A percentile compares a stretch with the other conserved stretches of the same genome.
phyloP scores from a whole-genome alignment of 2,329 filamentous ascomycete genomes.

The Verruconis gallopava region DNA sequence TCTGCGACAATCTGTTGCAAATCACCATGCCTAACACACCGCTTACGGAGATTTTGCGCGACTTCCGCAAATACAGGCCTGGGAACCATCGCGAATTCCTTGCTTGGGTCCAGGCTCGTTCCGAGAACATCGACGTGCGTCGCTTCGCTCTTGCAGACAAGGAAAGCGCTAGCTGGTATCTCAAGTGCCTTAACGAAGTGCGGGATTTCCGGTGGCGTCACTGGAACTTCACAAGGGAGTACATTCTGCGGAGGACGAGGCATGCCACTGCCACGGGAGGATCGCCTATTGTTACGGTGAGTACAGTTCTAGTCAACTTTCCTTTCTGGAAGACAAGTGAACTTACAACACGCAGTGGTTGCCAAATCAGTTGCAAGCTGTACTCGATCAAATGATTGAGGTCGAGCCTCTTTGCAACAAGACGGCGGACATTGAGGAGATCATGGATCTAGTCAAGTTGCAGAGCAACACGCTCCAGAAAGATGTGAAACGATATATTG shows the following conservation, averaged over 20 bases:
- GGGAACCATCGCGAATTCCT: conserved; percentile 82
- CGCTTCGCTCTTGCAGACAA: conserved; percentile 53
- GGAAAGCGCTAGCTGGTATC: conserved; percentile 34
- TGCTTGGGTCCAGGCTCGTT: conserved; percentile 48
- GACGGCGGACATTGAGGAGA: conserved; percentile 38
- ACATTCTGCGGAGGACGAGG: conserved; percentile 64
- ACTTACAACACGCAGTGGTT: conserved; percentile 49
- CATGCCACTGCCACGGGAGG: conserved; percentile 72
- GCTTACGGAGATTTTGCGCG: conserved; percentile 72
- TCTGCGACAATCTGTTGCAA: conserved; percentile 77
- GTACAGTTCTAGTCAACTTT: conserved; percentile 12
- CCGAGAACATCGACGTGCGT: conserved; percentile 41
- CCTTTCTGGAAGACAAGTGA: conserved; percentile 7
- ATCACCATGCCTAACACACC: conserved; percentile 82
- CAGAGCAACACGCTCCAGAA: conserved; percentile 55
- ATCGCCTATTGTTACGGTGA: conserved; percentile 61
- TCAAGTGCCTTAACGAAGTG: conserved; percentile 53
- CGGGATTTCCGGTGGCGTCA: conserved; percentile 73
- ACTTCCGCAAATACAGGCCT: conserved; percentile 82
- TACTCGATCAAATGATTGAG: conserved; percentile 56
- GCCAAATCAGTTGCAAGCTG: conserved; percentile 66
- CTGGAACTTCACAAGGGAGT: conserved; percentile 76
- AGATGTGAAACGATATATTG: conserved; percentile 64
- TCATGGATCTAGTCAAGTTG: conserved; percentile 53
- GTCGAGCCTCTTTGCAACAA: conserved; percentile 39